These are phyloP conservation scores for Orbilia brochopaga DNA, from an alignment of 2,329 filamentous ascomycete genomes.

Conservation along the genomic window DNA sequence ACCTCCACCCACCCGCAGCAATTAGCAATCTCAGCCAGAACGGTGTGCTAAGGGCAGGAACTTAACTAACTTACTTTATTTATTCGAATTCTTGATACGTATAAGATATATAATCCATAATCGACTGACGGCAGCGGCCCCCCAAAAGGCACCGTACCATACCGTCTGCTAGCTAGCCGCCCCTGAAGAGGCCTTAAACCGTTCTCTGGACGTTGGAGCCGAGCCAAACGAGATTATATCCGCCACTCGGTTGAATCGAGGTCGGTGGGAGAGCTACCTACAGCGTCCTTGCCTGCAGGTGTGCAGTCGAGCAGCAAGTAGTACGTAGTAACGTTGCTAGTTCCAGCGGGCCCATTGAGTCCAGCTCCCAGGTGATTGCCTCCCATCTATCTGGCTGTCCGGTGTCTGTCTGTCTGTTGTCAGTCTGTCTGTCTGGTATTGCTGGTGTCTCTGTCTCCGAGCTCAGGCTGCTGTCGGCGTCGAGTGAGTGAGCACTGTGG, in stretches of 20 bases:
- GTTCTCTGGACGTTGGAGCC: constrained; percentile 8
- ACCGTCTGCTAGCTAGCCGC: constrained; percentile 7
- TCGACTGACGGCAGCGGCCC: constrained; percentile 1
- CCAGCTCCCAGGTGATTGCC: neutral
- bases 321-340: too few species aligned
- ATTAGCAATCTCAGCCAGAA: neutral
- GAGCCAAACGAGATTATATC: constrained; percentile 24
- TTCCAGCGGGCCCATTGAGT: too few species aligned
- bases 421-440: too few species aligned
- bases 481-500: too few species aligned
- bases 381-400: neutral
- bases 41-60: too few species aligned
- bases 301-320: neutral
- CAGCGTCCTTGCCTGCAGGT: neutral
- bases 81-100: too few species aligned
- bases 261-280: neutral
- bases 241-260: constrained; percentile 22
- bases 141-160: neutral
- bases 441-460: too few species aligned
- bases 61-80: too few species aligned
- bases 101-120: neutral
- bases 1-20: constrained; percentile 7
- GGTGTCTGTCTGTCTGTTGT: neutral
- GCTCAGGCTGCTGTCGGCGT: neutral
- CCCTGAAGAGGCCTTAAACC: constrained; percentile 8